These are phyloP conservation scores for Sarocladium brachiariae DNA, from an alignment of 2,329 filamentous ascomycete genomes.

Conservation along the genomic window DNA sequence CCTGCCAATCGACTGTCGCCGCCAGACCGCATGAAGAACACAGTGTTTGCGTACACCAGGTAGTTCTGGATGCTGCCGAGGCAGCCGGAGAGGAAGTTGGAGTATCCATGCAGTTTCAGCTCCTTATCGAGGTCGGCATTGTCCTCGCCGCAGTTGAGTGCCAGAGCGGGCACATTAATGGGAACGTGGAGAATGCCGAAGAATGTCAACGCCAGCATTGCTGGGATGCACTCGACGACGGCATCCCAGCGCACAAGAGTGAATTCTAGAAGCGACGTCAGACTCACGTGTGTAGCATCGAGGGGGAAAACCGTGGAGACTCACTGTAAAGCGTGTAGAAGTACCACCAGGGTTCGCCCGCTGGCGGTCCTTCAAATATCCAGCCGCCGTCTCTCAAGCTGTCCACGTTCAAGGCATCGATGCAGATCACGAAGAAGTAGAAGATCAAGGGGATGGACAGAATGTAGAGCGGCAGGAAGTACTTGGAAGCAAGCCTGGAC, in stretches of 20 bases:
- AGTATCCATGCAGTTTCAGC: slow-evolving; percentile 85
- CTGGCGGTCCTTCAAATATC: slow-evolving; percentile 84
- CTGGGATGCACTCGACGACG: slow-evolving; percentile 75
- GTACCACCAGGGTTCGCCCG: slow-evolving; percentile 89
- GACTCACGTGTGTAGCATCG: not conserved
- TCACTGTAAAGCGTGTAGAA: slow-evolving; percentile 94
- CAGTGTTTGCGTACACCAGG: slow-evolving; percentile 92
- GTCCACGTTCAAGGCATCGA: slow-evolving; percentile 61
- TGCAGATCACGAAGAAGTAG: slow-evolving; percentile 66
- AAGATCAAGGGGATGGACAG: slow-evolving; percentile 69
- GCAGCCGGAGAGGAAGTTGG: slow-evolving; percentile 83
- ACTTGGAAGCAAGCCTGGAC: slow-evolving; percentile 70
- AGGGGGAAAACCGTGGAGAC: slow-evolving; percentile 21
- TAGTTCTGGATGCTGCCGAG: slow-evolving; percentile 93
- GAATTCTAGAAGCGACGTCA: slow-evolving; percentile 54
- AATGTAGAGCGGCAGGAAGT: slow-evolving; percentile 83
- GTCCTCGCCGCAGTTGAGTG: slow-evolving; percentile 85
- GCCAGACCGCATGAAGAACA: slow-evolving; percentile 93
- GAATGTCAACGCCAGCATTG: slow-evolving; percentile 95
- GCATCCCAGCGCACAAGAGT: slow-evolving; percentile 76
- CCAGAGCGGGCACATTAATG: slow-evolving; percentile 93
- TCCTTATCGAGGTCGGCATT: slow-evolving; percentile 87
- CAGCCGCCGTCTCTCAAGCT: slow-evolving; percentile 69
- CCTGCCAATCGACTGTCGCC: slow-evolving; percentile 83
- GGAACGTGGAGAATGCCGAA: slow-evolving; percentile 96